Percentiles rank a stretch among this genome's conserved stretches.
phyloP scores from a whole-genome alignment of 2,329 filamentous ascomycete genomes.

The Phyllosticta citriasiana region DNA sequence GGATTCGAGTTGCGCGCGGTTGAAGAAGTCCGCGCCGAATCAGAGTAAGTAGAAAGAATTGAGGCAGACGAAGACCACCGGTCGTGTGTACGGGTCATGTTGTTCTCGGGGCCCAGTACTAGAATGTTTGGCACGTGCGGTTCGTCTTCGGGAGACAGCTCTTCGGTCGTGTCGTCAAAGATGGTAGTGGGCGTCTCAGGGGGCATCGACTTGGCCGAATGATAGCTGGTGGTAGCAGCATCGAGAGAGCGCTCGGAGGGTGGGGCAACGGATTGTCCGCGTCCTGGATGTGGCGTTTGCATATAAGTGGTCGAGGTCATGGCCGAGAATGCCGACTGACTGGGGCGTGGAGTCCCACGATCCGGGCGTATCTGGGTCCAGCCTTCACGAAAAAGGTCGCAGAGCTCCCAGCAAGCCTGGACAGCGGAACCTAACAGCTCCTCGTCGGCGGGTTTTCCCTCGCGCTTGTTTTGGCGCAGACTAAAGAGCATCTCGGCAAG shows the following conservation, averaged over 20 bases:
- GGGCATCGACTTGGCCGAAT: constrained; percentile 30
- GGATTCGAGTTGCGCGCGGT: constrained; percentile 39
- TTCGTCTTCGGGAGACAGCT: constrained; percentile 65
- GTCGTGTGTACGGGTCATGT: constrained; percentile 42
- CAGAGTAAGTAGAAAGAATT: constrained; percentile 69
- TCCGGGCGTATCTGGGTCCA: constrained; percentile 86
- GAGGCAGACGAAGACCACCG: constrained; percentile 71
- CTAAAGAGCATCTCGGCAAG: constrained; percentile 90
- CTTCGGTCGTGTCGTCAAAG: constrained; percentile 65
- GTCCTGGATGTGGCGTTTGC: background rate
- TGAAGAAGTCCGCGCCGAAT: constrained; percentile 57
- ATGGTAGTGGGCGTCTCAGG: constrained; percentile 93
- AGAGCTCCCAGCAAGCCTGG: constrained; percentile 90
- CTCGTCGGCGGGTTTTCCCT: constrained; percentile 64
- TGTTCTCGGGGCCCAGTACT: constrained; percentile 63
- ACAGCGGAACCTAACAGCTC: constrained; percentile 80
- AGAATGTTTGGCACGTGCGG: constrained; percentile 79
- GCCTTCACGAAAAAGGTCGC: constrained; percentile 83
- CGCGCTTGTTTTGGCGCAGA: constrained; percentile 69
- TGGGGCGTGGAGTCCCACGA: constrained; percentile 72
- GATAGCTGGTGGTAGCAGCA: constrained; percentile 29
- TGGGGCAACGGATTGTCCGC: constrained; percentile 16
- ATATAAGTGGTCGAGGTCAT: background rate
- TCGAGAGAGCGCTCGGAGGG: constrained; percentile 23
- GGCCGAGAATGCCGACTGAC: constrained; percentile 62